Base-by-base conservation (phyloP, 768 basidiomycete genomes). In the Leucosporidium creatinivorum region DNA sequence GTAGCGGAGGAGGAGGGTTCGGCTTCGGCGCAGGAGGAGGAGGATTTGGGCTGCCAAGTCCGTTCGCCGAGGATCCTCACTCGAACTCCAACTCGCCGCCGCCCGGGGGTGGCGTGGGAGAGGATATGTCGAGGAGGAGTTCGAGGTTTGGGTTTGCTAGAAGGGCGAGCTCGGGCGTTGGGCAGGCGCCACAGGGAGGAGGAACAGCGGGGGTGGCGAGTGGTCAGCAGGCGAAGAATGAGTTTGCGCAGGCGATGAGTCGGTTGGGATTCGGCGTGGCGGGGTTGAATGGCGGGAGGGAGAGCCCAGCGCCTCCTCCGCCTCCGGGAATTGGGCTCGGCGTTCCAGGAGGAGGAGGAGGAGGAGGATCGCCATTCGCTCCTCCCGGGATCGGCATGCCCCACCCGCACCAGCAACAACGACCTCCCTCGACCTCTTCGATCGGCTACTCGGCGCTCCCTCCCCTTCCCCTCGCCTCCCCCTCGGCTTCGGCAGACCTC, bases 61-160 rank as follows among this genome's bases (percentile, higher is more conserved):
- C 26, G 3, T 30, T 33, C 10, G 25, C 44, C 25, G 26, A 39
- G 30, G 63, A 67, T n/a, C 36, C 21, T 57, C 31, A 31, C 39
- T 56, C 25, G 44, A 57, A 60, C 6, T 58, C 65, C 10, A 30
- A 39, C 10, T 68, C 70, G 50, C 70, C 70, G 12, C 66, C 66
- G 28, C 67, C 61, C 10, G n/a, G n/a, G n/a, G n/a, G n/a, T n/a
- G n/a, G n/a, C n/a, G 63, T 70, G 57, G 72, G 49, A 4, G 69
- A 64, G 30, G 69, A 66, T 26, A 17, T 48, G n/a, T 63, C 67
- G 48, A 61, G 71, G 23, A 70, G 73, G 56, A 65, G 71, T 36
- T 76, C 75, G 56, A 61, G 74, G 57, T 76, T 76, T 61, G 75
- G 74, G 17, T 76, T 76, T 44, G 75, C 71, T 4, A 39, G 39